These are phyloP conservation scores for Candida sanyiensis DNA, from an alignment of 805 yeast genomes.

Conservation along the genomic window DNA sequence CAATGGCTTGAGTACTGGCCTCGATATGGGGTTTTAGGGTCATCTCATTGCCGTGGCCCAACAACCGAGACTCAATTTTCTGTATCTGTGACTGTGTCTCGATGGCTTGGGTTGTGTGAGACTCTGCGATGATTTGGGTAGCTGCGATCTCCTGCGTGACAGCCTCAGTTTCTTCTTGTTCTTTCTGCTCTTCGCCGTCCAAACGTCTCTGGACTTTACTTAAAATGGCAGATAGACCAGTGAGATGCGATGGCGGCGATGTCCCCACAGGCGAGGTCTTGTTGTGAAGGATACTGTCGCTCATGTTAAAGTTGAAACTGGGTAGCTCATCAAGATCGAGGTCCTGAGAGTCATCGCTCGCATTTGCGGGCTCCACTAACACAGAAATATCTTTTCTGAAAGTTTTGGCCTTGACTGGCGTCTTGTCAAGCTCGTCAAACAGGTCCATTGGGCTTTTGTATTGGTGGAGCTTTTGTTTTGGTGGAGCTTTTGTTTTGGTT, in stretches of 20 bases:
- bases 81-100: no score
- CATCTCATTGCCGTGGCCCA: no score
- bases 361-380: not conserved
- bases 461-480: not conserved
- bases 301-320: not conserved
- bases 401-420: constrained; percentile 13
- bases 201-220: constrained; percentile 18
- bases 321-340: not conserved
- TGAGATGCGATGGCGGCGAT: constrained; percentile 1
- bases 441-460: constrained; percentile 17
- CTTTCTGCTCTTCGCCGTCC: no score
- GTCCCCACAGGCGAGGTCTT: not conserved
- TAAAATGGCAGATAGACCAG: constrained; percentile 10
- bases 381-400: constrained; percentile 19
- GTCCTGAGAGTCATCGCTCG: constrained; percentile 2
- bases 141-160: no score
- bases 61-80: no score
- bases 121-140: no score
- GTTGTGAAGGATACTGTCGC: not conserved
- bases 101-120: no score
- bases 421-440: constrained; percentile 17
- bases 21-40: no score
- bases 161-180: no score
- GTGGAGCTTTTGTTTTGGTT: no score
- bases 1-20: no score